These are phyloP conservation scores for Colletotrichum neosansevieriae DNA, from an alignment of 2,329 filamentous ascomycete genomes.

Conservation along the genomic window DNA sequence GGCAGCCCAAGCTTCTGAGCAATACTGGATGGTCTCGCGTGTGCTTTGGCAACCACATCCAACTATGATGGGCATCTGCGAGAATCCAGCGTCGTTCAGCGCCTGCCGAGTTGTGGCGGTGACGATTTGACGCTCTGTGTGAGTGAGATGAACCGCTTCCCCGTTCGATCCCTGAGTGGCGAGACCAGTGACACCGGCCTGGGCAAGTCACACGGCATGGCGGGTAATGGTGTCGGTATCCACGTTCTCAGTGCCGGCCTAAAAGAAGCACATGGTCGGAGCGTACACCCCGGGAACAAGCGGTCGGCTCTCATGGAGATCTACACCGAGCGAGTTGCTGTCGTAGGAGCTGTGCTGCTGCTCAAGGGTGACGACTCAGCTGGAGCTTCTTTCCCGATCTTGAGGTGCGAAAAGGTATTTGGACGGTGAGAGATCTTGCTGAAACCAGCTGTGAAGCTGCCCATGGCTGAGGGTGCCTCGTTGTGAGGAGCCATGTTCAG, in stretches of 20 bases:
- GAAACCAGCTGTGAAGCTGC: slow-evolving; percentile 58
- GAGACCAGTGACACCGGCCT: slow-evolving; percentile 78
- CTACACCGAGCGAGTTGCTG: slow-evolving; percentile 51
- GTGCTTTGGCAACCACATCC: slow-evolving; percentile 81
- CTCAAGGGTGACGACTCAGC: slow-evolving; percentile 53
- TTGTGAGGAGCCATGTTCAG: slow-evolving; percentile 60
- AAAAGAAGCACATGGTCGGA: slow-evolving; percentile 81
- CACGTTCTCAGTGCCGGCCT: slow-evolving; percentile 72
- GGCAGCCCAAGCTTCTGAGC: slow-evolving; percentile 74
- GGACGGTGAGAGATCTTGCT: slow-evolving; percentile 51
- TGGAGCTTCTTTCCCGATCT: slow-evolving; percentile 45
- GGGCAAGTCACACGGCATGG: slow-evolving; percentile 77
- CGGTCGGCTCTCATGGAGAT: slow-evolving; percentile 51
- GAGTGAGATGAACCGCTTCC: slow-evolving; percentile 83
- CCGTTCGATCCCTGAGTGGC: slow-evolving; percentile 86
- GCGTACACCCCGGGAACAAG: slow-evolving; percentile 73
- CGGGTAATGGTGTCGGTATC: slow-evolving; percentile 71
- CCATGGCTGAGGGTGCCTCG: slow-evolving; percentile 59
- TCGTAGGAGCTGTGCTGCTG: slow-evolving; percentile 60
- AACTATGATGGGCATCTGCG: slow-evolving; percentile 78
- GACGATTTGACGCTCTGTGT: slow-evolving; percentile 76
- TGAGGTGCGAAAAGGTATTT: slow-evolving; percentile 48
- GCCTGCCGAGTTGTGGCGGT: slow-evolving; percentile 77
- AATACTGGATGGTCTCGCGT: slow-evolving; percentile 77
- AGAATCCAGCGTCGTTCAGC: slow-evolving; percentile 74